Conservation (phyloP, 2,329 filamentous ascomycete genomes). For the Penicillium sp. region DNA sequence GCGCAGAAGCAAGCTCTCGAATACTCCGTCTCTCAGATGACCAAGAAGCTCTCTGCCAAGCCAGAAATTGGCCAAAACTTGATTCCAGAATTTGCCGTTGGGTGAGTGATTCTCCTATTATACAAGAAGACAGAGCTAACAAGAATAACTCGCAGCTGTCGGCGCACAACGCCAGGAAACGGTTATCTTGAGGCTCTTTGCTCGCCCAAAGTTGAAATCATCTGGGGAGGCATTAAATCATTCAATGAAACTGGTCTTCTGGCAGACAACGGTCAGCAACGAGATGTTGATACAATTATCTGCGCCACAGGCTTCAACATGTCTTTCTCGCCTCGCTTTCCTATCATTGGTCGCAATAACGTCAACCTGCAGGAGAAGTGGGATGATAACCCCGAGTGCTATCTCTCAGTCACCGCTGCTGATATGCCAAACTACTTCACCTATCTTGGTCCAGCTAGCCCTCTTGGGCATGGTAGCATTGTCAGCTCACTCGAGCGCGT, state of each 20-base stretch:
- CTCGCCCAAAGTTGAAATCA: background rate
- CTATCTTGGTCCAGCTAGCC: background rate
- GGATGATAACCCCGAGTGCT: background rate
- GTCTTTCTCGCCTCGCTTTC: background rate
- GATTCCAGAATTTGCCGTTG: background rate
- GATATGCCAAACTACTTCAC: slow-evolving; percentile 4
- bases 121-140: background rate
- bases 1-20: background rate
- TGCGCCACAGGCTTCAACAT: slow-evolving; percentile 5
- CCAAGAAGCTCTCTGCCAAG: background rate
- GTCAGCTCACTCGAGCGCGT: background rate
- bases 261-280: background rate
- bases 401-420: background rate
- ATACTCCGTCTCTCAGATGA: background rate
- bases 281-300: background rate
- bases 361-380: slow-evolving; percentile 44
- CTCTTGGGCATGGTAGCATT: background rate
- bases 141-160: background rate
- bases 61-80: background rate
- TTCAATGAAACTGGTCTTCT: background rate
- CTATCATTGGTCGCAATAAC: background rate
- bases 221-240: background rate
- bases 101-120: background rate
- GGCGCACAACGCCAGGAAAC: background rate
- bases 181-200: background rate